These are phyloP conservation scores for Heteromeles arbutifolia DNA, from an alignment of 306 rosid species.

Conservation along the genomic window DNA sequence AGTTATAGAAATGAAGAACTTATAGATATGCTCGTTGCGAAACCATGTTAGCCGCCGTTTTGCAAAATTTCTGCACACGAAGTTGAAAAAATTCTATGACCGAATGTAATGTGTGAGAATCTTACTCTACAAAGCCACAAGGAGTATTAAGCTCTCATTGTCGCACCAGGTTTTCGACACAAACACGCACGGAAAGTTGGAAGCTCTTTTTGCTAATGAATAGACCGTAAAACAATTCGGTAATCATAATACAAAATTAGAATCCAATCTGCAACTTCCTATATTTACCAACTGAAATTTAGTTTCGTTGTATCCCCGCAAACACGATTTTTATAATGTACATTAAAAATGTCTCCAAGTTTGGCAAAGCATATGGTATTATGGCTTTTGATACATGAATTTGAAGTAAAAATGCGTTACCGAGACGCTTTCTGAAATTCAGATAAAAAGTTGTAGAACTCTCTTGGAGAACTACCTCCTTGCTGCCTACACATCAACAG, in stretches of 20 bases:
- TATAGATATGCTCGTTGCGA: constrained; percentile 74
- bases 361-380: not conserved
- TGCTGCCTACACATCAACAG: constrained; percentile 58
- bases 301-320: not conserved
- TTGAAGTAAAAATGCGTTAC: constrained; percentile 29
- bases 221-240: not conserved
- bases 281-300: not conserved
- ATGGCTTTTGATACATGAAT: not conserved
- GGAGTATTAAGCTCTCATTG: not conserved
- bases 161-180: not conserved
- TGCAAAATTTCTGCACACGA: constrained; percentile 74
- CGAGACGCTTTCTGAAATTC: constrained; percentile 87
- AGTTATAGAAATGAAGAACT: no score
- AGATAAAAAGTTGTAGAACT: constrained; percentile 54
- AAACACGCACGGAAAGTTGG: not conserved
- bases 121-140: not conserved
- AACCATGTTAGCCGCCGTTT: constrained; percentile 92
- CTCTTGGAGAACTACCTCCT: constrained; percentile 58
- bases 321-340: not conserved
- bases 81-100: not conserved
- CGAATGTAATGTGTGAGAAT: not conserved
- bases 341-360: not conserved
- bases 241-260: not conserved
- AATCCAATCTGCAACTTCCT: not conserved
- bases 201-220: not conserved